Evolutionary conservation across 306 rosid genomes (phyloP).

Genomic region (Sicyos baderoa): DNA sequence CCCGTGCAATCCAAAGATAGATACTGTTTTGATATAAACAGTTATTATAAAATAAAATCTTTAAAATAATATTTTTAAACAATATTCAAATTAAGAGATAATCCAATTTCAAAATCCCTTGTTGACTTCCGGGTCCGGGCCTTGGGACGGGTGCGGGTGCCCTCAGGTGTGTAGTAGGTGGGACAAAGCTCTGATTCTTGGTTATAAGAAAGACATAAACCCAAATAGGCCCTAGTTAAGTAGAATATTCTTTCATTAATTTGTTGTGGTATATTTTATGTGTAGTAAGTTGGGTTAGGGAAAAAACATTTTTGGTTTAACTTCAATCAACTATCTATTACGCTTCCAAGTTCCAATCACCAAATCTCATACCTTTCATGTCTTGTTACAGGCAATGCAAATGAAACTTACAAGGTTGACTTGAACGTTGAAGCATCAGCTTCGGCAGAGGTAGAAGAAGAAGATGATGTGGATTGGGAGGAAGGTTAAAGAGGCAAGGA

Average conservation of each 20-base stretch:
- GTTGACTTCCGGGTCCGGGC: too few relatives aligned
- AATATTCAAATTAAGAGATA: background rate
- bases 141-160: too few relatives aligned
- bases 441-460: constrained; percentile 48
- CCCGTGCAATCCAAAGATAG: too few relatives aligned
- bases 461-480: constrained; percentile 78
- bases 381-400: constrained; percentile 42
- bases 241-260: background rate
- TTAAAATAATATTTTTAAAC: too few relatives aligned
- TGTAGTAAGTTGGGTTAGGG: background rate
- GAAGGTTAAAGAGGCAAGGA: constrained; percentile 48
- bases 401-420: constrained; percentile 64
- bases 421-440: constrained; percentile 72
- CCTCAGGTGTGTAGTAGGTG: too few relatives aligned
- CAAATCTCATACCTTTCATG: background rate
- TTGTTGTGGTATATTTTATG: background rate
- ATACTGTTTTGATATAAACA: too few relatives aligned
- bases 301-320: background rate
- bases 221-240: background rate
- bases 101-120: too few relatives aligned
- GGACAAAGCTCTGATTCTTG: too few relatives aligned
- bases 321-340: background rate
- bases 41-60: too few relatives aligned
- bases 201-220: too few relatives aligned
- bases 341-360: background rate